phyloP scores from a whole-genome alignment of 768 basidiomycete genomes.

The Suillus spraguei region DNA sequence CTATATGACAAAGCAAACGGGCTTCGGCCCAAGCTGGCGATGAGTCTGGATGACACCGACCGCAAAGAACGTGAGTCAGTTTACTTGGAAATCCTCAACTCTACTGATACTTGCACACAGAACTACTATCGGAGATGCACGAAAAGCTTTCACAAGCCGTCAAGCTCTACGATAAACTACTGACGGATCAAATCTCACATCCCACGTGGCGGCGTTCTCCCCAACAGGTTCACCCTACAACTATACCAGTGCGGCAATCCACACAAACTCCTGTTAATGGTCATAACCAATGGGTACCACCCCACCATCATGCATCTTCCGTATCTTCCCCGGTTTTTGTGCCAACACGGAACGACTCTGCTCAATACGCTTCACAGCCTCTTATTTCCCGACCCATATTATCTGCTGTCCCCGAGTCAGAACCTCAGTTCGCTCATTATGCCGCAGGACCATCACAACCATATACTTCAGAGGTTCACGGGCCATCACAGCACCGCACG shows the following conservation, averaged over 20 bases:
- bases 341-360: slow-evolving; percentile 22
- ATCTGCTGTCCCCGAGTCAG: slow-evolving; percentile 28
- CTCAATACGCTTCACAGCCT: slow-evolving; percentile 22
- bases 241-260: slow-evolving; percentile 3
- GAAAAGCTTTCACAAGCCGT: slow-evolving; percentile 92
- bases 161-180: slow-evolving; percentile 84
- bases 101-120: slow-evolving; percentile 39
- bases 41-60: slow-evolving; percentile 82
- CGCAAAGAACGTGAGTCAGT: slow-evolving; percentile 77
- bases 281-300: slow-evolving; percentile 36
- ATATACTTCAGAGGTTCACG: slow-evolving; percentile 5
- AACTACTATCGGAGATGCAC: slow-evolving; percentile 92
- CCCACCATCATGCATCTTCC: slow-evolving; percentile 21
- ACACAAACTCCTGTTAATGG: slow-evolving; percentile 26
- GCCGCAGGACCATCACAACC: slow-evolving; percentile 11
- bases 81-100: not conserved
- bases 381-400: slow-evolving; percentile 30
- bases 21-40: slow-evolving; percentile 78
- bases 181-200: slow-evolving; percentile 80
- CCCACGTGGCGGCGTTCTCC: slow-evolving; percentile 58
- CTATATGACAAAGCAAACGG: slow-evolving; percentile 82
- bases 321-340: slow-evolving; percentile 19
- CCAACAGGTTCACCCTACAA: slow-evolving; percentile 15
- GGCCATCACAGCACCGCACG: slow-evolving; percentile 12
- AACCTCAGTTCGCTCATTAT: slow-evolving; percentile 28